Percentiles rank a stretch among this genome's conserved stretches.
Conservation (phyloP, 331 rosid species). For the Malus hybrid region DNA sequence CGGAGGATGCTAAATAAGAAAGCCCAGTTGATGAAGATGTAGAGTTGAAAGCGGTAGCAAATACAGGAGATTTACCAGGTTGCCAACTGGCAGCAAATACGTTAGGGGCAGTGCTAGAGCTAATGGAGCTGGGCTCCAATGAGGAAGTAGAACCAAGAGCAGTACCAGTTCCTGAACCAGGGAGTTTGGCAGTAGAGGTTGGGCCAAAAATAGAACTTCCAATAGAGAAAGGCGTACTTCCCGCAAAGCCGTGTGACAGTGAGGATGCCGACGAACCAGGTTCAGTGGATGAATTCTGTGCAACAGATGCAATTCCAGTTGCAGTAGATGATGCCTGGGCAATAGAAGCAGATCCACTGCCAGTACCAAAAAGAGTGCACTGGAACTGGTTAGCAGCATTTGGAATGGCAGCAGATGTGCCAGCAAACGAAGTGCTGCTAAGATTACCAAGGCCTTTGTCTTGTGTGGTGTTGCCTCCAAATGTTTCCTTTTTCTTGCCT, state of each 20-base stretch:
- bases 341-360: conserved; percentile 31
- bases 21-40: conserved; percentile 18
- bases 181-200: conserved; percentile 26
- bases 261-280: conserved; percentile 45
- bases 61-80: conserved; percentile 36
- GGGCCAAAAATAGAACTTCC: conserved; percentile 27
- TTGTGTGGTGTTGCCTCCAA: conserved; percentile 29
- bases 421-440: conserved; percentile 29
- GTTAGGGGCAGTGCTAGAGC: conserved; percentile 39
- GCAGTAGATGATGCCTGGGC: conserved; percentile 28
- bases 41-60: conserved; percentile 31
- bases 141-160: conserved; percentile 43
- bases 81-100: conserved; percentile 49
- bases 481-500: conserved; percentile 18
- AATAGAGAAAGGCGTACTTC: background rate
- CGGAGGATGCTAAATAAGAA: conserved; percentile 2
- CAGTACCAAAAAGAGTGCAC: conserved; percentile 25
- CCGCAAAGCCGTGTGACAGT: conserved; percentile 38
- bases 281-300: conserved; percentile 38
- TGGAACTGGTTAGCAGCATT: conserved; percentile 36
- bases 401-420: conserved; percentile 27
- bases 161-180: conserved; percentile 30
- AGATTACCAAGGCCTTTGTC: conserved; percentile 33
- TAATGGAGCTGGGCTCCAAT: conserved; percentile 26
- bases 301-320: conserved; percentile 36